Percentiles rank a stretch among this genome's conserved stretches.
Evolutionary conservation across 2,329 filamentous ascomycete species (phyloP).

Genomic region (Aurifilum marmelostoma): DNA sequence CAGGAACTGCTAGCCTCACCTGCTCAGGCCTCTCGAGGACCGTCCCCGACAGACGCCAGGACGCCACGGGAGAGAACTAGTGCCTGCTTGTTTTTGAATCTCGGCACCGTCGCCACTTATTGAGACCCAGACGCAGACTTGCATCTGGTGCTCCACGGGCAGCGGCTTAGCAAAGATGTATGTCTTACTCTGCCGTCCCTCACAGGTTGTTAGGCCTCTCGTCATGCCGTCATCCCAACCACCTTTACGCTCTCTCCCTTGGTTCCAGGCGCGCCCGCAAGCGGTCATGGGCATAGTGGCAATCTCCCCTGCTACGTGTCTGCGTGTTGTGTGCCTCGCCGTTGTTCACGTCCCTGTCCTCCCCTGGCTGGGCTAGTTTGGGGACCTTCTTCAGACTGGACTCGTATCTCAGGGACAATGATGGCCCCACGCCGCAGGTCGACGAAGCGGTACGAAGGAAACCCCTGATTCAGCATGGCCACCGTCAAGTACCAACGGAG

Average conservation of each 20-base stretch:
- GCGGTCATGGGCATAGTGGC: not conserved
- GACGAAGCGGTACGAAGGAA: constrained; percentile 5
- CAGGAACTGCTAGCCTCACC: constrained; percentile 18
- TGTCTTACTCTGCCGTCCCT: constrained; percentile 27
- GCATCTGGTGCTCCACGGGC: constrained; percentile 19
- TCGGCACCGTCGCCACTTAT: constrained; percentile 18
- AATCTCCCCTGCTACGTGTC: constrained; percentile 6
- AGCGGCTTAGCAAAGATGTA: constrained; percentile 2
- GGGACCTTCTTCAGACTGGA: not conserved
- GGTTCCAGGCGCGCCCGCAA: not conserved
- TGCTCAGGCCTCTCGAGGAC: constrained; percentile 23
- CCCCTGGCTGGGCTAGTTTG: not conserved
- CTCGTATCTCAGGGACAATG: constrained; percentile 2
- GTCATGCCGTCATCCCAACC: constrained; percentile 10
- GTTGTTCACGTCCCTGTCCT: constrained; percentile 9
- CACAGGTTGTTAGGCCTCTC: constrained; percentile 17
- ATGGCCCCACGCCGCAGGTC: constrained; percentile 2
- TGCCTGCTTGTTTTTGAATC: constrained; percentile 19
- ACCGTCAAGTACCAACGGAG: constrained; percentile 1
- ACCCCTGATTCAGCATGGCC: constrained; percentile 13
- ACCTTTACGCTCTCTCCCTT: not conserved
- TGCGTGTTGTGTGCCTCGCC: not conserved
- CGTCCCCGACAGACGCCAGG: constrained; percentile 23
- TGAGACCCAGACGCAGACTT: constrained; percentile 10
- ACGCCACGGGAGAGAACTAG: constrained; percentile 23